Evolutionary conservation across 305 asterid genomes (phyloP), one percentile per base, ranked within the genome.

Genomic region (Rubia balearica): DNA sequence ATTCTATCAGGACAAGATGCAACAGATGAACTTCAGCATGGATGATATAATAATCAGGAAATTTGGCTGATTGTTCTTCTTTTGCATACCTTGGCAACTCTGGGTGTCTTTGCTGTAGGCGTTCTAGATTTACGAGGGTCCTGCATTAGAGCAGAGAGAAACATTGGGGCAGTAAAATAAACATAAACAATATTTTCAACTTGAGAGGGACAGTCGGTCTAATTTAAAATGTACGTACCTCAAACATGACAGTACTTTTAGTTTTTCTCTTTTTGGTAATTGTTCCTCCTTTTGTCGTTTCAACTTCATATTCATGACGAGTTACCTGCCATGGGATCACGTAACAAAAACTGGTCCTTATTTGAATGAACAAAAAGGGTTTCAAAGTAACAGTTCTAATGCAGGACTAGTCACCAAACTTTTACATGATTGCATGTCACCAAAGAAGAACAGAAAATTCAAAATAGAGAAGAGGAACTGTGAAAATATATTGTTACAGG

Each of bases 201-300:
- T 30, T 17, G 63, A 41, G 38, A 67, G 22, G 1, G 17, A 43
- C 61, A 66, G 71, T n/a, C 40, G 51, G 42, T 68, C 48, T 68
- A 70, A 70, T 67, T 70, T 70, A 70, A 67, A 65, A 21, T 77
- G 61, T 33, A 78, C 91, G 76, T 67, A 90, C 99, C 96, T 81
- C 95, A 81, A 91, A 89, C 99, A 91, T 85, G 82, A 91, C 96
- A 56, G 99, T 91, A 49, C 96, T 91, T 79, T 81, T 89, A 64
- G 97, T 91, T 80, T 85, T 91, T 71, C 88, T 85, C 61, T 94
- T 84, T 83, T 91, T 94, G 33, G 97, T 94, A 72, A 93, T 86
- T 74, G 91, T 89, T 87, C 95, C 83, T 67, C 96, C 96, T 82
- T 88, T 85, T 73, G 91, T 83, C 64, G 97, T 94, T 86, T 94